Conservation (phyloP, 345 rosid species). For the Ailanthus altissimus region DNA sequence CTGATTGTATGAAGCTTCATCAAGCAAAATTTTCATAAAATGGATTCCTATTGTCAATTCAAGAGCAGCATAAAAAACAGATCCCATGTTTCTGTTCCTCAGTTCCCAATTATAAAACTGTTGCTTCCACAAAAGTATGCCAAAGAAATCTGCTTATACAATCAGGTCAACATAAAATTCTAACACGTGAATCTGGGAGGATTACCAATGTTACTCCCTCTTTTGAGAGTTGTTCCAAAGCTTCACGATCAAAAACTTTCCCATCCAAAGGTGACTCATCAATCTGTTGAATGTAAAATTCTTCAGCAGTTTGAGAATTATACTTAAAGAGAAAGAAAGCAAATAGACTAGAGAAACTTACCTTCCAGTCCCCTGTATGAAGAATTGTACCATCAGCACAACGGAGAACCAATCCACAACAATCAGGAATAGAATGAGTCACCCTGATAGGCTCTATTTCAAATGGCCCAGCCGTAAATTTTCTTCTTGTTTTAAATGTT, state of each 20-base stretch:
- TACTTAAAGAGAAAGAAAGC: conserved; percentile 14
- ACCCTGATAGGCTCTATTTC: conserved; percentile 95
- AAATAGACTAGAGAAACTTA: conserved; percentile 27
- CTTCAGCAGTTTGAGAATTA: conserved; percentile 29
- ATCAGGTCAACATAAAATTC: conserved; percentile 5
- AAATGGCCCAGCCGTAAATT: conserved; percentile 94
- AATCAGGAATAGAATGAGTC: conserved; percentile 99
- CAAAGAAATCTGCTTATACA: not conserved
- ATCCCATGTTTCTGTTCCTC: not conserved
- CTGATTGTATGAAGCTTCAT: not conserved
- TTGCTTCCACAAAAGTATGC: conserved; percentile 15
- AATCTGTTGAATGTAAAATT: conserved; percentile 52
- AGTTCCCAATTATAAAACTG: not conserved
- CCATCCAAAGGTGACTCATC: conserved; percentile 98
- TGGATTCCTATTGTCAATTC: not conserved
- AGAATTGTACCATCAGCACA: conserved; percentile 96
- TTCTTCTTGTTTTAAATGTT: conserved; percentile 61
- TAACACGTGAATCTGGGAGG: conserved; percentile 23
- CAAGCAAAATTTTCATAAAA: not conserved
- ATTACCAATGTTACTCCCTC: conserved; percentile 97
- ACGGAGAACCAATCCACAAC: conserved; percentile 94
- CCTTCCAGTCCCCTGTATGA: conserved; percentile 99
- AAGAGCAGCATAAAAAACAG: not conserved
- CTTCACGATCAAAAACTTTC: conserved; percentile 76
- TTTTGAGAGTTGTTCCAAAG: conserved; percentile 87